Evolutionary conservation across 345 rosid genomes (phyloP).

Genomic region (Eucalyptus tenuipes): DNA sequence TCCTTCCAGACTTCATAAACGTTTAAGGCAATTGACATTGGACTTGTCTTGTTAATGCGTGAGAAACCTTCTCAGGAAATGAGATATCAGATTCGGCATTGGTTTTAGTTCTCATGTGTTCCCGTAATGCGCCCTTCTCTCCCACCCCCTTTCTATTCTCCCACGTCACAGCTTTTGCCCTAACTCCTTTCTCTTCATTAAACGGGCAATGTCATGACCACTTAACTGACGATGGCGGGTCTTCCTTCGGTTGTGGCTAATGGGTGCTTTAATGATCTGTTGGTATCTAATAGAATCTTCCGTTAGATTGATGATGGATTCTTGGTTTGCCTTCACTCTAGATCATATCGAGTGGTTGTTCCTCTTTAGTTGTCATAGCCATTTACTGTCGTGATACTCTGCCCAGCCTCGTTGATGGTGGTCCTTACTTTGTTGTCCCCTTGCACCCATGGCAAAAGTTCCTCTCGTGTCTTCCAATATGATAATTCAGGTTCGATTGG

Average conservation of each 20-base stretch:
- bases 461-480: not conserved
- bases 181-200: not conserved
- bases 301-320: not conserved
- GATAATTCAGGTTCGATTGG: not conserved
- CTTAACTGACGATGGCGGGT: not conserved
- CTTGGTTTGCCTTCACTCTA: not conserved
- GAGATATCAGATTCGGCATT: not conserved
- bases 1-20: not conserved
- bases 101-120: not conserved
- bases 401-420: not conserved
- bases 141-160: not conserved
- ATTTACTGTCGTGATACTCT: not conserved
- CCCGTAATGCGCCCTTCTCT: not conserved
- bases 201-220: not conserved
- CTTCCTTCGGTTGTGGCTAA: not conserved
- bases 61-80: not conserved
- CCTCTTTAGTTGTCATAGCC: not conserved
- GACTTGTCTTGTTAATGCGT: not conserved
- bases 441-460: not conserved
- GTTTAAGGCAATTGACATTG: not conserved
- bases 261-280: not conserved
- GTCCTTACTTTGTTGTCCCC: not conserved
- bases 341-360: not conserved
- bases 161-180: not conserved
- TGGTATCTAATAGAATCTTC: not conserved